Evolutionary conservation across 2,329 filamentous ascomycete genomes (phyloP), one percentile per base, ranked within the genome.

Genomic region (Ophiostoma sp.): DNA sequence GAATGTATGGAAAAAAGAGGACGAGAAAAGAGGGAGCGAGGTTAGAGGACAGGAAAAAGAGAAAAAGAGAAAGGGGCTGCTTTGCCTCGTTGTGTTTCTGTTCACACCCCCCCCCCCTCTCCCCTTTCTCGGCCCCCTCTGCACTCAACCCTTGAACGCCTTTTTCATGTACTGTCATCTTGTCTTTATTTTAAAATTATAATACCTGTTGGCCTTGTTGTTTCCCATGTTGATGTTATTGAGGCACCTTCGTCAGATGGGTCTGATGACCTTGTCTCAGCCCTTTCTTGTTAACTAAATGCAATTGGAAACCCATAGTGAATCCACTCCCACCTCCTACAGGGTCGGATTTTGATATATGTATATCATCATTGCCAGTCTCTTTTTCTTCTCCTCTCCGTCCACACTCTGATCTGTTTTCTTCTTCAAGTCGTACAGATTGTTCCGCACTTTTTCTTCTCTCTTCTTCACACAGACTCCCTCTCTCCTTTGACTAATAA

Each of bases 221-320:
- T 62, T 68, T 66, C 36, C 58, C 69, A 65, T 47, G 66, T 62
- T 62, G 58, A 62, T 44, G 16, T 42, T 66, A 1, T 41, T 55
- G 60, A 67, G 38, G 42, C 52, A 63, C 64, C 45, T 67, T 60
- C 65, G 12, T 18, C 60, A 62, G 49, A 71, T 71, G 69, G 41
- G 70, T 70, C 72, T 63, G 71, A 63, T 72, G 71, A 71, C 71
- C 70, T 64, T 68, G 66, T 68, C 67, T 71, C 69, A 70, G 70
- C 70, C 70, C 69, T 71, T 69, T 70, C 45, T 66, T 65, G 60
- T 55, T 47, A 49, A 40, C 67, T 40, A 47, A 58, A 11, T 55
- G 27, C 49, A 27, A 65, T 55, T 63, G 66, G 38, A 36, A 67
- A 40, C 64, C 44, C 64, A 62, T 70, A 63, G 63, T 60, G 64